A percentile compares a stretch with the other conserved stretches of the same genome.
Conservation (phyloP, 192 early-diverging fungal species). For the Coemansia sp. region DNA sequence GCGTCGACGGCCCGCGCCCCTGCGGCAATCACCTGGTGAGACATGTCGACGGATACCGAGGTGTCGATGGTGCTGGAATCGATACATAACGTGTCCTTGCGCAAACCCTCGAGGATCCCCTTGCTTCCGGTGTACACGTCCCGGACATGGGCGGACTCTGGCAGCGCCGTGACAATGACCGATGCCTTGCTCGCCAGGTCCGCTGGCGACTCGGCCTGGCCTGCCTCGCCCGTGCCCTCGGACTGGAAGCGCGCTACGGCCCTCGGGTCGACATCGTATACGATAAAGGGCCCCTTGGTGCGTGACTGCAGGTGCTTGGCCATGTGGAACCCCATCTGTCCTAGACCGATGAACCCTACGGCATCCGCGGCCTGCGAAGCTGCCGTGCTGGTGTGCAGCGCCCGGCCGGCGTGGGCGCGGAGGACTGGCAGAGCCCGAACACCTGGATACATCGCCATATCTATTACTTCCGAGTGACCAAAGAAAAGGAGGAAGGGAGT, state of each 20-base stretch:
- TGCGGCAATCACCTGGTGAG: slow-evolving; percentile 53
- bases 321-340: slow-evolving; percentile 92
- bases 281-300: slow-evolving; percentile 52
- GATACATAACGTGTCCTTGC: slow-evolving; percentile 56
- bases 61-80: slow-evolving; percentile 95
- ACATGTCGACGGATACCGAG: slow-evolving; percentile 65
- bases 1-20: slow-evolving; percentile 75
- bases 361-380: not conserved
- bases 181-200: slow-evolving; percentile 67
- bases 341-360: slow-evolving; percentile 70
- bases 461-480: too few species aligned
- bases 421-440: too few species aligned
- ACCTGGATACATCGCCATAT: too few species aligned
- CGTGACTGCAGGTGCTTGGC: slow-evolving; percentile 73
- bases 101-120: slow-evolving; percentile 56
- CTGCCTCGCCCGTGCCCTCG: slow-evolving; percentile 11
- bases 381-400: slow-evolving; percentile 2
- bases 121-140: slow-evolving; percentile 73
- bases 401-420: too few species aligned
- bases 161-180: slow-evolving; percentile 89
- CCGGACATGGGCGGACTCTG: slow-evolving; percentile 73
- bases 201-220: slow-evolving; percentile 55
- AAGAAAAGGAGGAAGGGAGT: too few species aligned
- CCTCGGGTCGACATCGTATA: slow-evolving; percentile 64
- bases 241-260: slow-evolving; percentile 54